Evolutionary conservation across 2,329 filamentous ascomycete genomes (phyloP), one percentile per base, ranked within the genome.

Genomic region (Trichoderma simmonsii): DNA sequence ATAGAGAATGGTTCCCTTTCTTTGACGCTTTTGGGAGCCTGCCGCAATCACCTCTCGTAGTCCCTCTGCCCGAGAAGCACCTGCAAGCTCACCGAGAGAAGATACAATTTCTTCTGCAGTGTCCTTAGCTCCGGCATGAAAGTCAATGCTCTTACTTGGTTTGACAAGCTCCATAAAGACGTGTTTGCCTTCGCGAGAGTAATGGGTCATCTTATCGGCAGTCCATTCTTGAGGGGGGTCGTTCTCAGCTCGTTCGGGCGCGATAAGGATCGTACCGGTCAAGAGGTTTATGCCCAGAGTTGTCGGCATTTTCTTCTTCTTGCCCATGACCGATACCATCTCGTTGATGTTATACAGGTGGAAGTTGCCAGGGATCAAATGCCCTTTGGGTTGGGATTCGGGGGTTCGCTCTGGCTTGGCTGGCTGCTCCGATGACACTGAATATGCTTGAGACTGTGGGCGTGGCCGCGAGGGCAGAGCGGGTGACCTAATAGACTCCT

Each of bases 261-360:
- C 93, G 77, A 99, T 93, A 82, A 97, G 90, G 76, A 99, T 97
- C 36, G 92, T 89, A 51, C 95, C 95, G 18, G 93, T 97, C 62
- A 92, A 91, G 71, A 96, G 86, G 79, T 98, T 98, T 78, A 98
- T 92, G n/a, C 95, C 95, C 48, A 98, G 82, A 0, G 93, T 97
- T n/a, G 94, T 97, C 1, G 95, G 94, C 93, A 98, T 96, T 84
- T 98, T 98, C 86, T 97, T 97, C 78, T 93, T 92, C 85, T 97
- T 97, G 71, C 95, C 95, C 90, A 97, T 95, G 59, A 96, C 90
- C n/a, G 94, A 95, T 5, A 97, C 90, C 92, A 97, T 97, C 82
- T 98, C 95, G 79, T 95, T 97, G 77, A 98, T 95, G 77, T 97
- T 98, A 83, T 98, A 98, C 81, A 98, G 86, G 79, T 97, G 95